Percentiles rank a stretch among this genome's conserved stretches.
Conservation (phyloP, 1,139 yeast species). For the Yamadazyma sp. region DNA sequence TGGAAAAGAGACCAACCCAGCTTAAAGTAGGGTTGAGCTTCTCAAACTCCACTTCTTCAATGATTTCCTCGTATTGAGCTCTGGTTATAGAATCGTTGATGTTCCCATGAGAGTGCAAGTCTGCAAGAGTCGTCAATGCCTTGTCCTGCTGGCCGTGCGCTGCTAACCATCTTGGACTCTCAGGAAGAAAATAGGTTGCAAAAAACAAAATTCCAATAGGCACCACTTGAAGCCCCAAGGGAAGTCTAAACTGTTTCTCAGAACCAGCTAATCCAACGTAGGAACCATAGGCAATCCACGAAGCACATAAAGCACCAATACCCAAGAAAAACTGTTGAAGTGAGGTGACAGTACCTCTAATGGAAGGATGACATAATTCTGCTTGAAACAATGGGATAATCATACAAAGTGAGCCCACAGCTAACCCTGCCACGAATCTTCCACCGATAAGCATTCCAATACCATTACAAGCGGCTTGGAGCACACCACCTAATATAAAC, state of each 20-base stretch:
- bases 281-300: constrained; percentile 27
- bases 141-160: constrained; percentile 33
- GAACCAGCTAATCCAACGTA: constrained; percentile 19
- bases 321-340: constrained; percentile 24
- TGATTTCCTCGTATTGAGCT: constrained; percentile 14
- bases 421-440: constrained; percentile 24
- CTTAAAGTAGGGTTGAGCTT: constrained; percentile 18
- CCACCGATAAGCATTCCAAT: constrained; percentile 22
- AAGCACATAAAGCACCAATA: constrained; percentile 25
- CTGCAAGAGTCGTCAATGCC: constrained; percentile 31
- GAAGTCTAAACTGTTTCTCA: constrained; percentile 20
- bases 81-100: constrained; percentile 15
- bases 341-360: constrained; percentile 23
- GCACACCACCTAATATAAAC: constrained; percentile 22
- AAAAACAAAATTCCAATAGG: constrained; percentile 20
- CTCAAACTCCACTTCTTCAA: constrained; percentile 24
- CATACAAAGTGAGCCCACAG: constrained; percentile 23
- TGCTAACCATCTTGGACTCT: constrained; percentile 58
- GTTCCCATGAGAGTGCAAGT: constrained; percentile 23
- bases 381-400: constrained; percentile 20
- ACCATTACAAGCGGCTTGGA: constrained; percentile 22
- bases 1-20: constrained; percentile 20
- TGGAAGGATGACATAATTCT: constrained; percentile 25
- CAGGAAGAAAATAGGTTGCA: constrained; percentile 48
- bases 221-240: constrained; percentile 21